Evolutionary conservation across 2,329 filamentous ascomycete genomes (phyloP), one percentile per base, ranked within the genome.

Genomic region (Paraphoma chrysanthemicola): DNA sequence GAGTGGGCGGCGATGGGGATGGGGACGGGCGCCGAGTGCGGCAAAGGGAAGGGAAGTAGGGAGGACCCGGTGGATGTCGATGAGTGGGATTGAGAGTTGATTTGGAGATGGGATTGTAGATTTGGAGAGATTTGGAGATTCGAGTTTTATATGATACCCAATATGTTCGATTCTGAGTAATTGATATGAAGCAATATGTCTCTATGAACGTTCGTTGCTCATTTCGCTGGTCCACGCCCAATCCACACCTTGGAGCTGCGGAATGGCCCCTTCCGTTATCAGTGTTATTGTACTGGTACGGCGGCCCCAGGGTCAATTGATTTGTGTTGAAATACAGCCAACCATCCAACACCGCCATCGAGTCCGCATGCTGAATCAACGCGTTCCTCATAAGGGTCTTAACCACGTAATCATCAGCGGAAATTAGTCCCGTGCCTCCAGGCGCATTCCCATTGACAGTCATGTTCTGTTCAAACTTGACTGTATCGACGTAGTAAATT

Each of bases 311-410:
- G 29, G 70, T 69, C 43, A 80, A 64, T 56, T 80, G 78, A 51
- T 80, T 80, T 8, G 77, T 79, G 53, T 73, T 77, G 52, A 80
- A 79, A 42, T 79, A 80, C 51, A 81, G 54, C 69, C 73, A 80
- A 1, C 77, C 78, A 60, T 78, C 72, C 58, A 75, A 51, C 17
- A 80, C 77, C 6, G 77, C 78, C 49, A 76, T 73, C 6, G 67
- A 74, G 55, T 80, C 78, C 2, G 78, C 77, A 67, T 79, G 77
- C 64, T 80, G 78, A 29, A 80, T 78, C 67, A 78, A 67, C 1
- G 67, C 78, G 49, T 68, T 79, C 17, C 77, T 65, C 11, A 78
- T 71, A 42, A 79, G 57, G 6, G 75, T 76, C 62, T 76, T 78
- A n/a, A 80, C 72, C 3, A 78, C 70, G 54, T 77, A 79, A 48